phyloP scores from a whole-genome alignment of 2,329 filamentous ascomycete species.

The Cladosporium sphaerospermum region DNA sequence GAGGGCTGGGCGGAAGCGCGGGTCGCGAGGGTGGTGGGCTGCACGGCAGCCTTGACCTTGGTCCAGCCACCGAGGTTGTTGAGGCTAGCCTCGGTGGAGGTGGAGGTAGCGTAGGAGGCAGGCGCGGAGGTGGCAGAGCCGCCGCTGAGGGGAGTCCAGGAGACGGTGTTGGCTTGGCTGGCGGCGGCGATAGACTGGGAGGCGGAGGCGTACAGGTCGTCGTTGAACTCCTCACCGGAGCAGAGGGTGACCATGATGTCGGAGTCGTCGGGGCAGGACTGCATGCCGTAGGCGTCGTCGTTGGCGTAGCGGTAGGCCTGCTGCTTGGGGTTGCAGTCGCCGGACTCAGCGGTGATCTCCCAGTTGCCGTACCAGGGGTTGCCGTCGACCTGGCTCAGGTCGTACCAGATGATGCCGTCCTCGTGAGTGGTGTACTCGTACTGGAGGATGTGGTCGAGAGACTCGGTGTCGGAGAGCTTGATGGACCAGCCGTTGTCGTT shows the following conservation, averaged over 20 bases:
- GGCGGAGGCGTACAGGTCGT: slow-evolving; percentile 12
- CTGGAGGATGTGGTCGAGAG: slow-evolving; percentile 27
- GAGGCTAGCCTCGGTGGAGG: not conserved
- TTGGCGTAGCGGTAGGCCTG: slow-evolving; percentile 33
- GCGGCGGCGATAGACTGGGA: slow-evolving; percentile 22
- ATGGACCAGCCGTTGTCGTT: slow-evolving; percentile 33
- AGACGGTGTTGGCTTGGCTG: slow-evolving; percentile 19
- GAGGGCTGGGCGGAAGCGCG: slow-evolving; percentile 5
- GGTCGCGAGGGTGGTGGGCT: slow-evolving; percentile 9
- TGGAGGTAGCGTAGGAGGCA: not conserved
- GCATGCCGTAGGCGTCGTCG: slow-evolving; percentile 35
- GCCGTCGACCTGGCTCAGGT: slow-evolving; percentile 33
- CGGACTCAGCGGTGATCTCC: slow-evolving; percentile 28
- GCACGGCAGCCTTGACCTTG: not conserved
- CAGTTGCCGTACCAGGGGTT: slow-evolving; percentile 34
- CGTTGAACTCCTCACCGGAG: slow-evolving; percentile 24
- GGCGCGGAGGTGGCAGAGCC: not conserved
- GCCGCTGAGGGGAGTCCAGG: slow-evolving; percentile 4
- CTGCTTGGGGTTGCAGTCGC: slow-evolving; percentile 26
- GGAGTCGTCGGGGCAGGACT: slow-evolving; percentile 27
- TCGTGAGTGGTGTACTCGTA: slow-evolving; percentile 35
- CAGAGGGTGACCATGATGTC: slow-evolving; percentile 33
- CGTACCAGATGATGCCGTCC: slow-evolving; percentile 34
- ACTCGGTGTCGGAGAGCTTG: slow-evolving; percentile 31
- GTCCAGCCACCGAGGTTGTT: not conserved